A percentile compares a stretch with the other conserved stretches of the same genome.
phyloP scores from a whole-genome alignment of 129 eudicot species.

The Chrysanthemum lavandulifolium region DNA sequence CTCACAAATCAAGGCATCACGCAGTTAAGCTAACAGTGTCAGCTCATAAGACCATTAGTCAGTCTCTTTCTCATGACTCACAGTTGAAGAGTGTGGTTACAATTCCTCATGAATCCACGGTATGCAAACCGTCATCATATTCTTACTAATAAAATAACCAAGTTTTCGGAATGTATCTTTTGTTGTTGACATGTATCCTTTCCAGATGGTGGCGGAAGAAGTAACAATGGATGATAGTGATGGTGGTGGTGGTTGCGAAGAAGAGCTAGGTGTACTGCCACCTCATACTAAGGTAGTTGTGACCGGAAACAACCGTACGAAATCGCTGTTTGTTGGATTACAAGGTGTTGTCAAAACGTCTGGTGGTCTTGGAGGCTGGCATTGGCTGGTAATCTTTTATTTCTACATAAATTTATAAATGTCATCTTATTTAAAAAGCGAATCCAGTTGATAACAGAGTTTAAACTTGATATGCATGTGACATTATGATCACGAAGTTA shows the following conservation, averaged over 20 bases:
- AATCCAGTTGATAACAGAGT: no score
- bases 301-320: slow-evolving; percentile 67
- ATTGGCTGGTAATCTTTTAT: slow-evolving; percentile 63
- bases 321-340: slow-evolving; percentile 40
- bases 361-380: slow-evolving; percentile 88
- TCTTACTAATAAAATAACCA: no score
- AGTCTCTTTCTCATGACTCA: slow-evolving; percentile 55
- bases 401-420: no score
- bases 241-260: slow-evolving; percentile 10
- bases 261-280: slow-evolving; percentile 66
- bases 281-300: slow-evolving; percentile 71
- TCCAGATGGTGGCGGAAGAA: slow-evolving; percentile 33
- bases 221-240: slow-evolving; percentile 25
- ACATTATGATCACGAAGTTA: no score
- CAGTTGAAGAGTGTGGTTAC: slow-evolving; percentile 46
- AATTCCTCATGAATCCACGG: slow-evolving; percentile 41
- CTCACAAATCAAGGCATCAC: slow-evolving; percentile 61
- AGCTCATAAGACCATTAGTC: slow-evolving; percentile 41
- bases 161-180: no score
- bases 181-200: no score
- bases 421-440: no score
- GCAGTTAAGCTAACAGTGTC: slow-evolving; percentile 23
- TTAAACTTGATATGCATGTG: no score
- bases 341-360: slow-evolving; percentile 78
- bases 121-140: no score